Evolutionary conservation across 345 rosid genomes (phyloP).

Genomic region (Lepidium africanum): DNA sequence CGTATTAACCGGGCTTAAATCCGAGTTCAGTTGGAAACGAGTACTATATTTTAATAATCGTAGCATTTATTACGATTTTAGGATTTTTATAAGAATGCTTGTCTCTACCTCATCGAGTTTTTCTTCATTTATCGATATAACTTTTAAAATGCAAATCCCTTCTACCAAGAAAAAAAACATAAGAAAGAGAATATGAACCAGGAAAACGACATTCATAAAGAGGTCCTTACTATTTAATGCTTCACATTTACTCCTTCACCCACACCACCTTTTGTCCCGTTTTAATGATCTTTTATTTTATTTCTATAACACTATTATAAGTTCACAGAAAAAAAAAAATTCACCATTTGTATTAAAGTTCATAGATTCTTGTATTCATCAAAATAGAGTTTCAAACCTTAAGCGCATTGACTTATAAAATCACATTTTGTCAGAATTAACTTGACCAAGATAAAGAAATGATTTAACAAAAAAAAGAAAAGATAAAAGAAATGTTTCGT

Average conservation of each 20-base stretch:
- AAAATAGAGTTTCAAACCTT: not conserved
- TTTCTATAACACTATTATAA: not conserved
- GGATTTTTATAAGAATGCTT: constrained; percentile 24
- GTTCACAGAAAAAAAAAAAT: too few relatives aligned
- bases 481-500: not conserved
- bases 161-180: constrained; percentile 19
- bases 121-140: not conserved
- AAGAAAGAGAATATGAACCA: not conserved
- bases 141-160: constrained; percentile 2
- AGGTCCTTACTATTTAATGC: constrained; percentile 17
- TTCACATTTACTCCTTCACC: constrained; percentile 31
- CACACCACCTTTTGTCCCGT: constrained; percentile 23
- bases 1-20: constrained; percentile 6
- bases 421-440: not conserved
- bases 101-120: constrained; percentile 3
- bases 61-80: not conserved
- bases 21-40: not conserved
- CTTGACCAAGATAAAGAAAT: not conserved
- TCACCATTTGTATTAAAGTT: not conserved
- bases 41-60: not conserved
- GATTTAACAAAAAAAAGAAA: too few relatives aligned
- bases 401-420: not conserved
- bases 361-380: not conserved
- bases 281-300: not conserved
- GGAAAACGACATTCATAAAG: constrained; percentile 29